Base-by-base conservation (phyloP, 2,329 filamentous ascomycete species). In the Lachnellula hyalina region DNA sequence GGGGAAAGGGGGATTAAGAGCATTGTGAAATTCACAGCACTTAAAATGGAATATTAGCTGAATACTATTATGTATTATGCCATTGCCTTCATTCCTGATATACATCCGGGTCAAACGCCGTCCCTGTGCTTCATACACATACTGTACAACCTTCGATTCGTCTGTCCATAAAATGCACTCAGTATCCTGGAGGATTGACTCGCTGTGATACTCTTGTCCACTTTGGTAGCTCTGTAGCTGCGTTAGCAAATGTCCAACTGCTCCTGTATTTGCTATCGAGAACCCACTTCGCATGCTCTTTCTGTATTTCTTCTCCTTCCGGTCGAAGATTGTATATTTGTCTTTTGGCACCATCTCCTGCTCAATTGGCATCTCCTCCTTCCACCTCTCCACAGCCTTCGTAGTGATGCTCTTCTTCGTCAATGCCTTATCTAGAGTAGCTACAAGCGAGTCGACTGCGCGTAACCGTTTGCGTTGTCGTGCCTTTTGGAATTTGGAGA, bases 261-360 rank as follows among this genome's bases (percentile, higher is more conserved):
- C 17, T 48, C 8, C 21, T 17, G 40, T 17, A 44, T 34, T 19
- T 19, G n/a, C 21, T 11, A 5, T 44, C 5, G 42, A 25, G 23
- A 48, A 58, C 90, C 66, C 81, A 96, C 92, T 97, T 75, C 97
- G 93, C 72, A 99, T 92, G 53, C 91, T 90, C 83, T 99, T 99
- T 71, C 94, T 81, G 73, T 97, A 99, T 66, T 83, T 86, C 84
- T 92, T 96, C 72, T 89, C 91, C 74, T 97, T 96, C 66, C 92
- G 86, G 74, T 96, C 93, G 74, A 97, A 99, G 68, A 99, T 87
- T 28, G 90, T 96, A 76, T 99, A 99, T 76, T 99, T 99, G 76
- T 99, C 94, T 74, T 84, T 87, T 47, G 94, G 87, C 71, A 96
- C 71, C 94, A 99, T 99, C 79, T 97, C 91, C 68, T 84, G 81